Evolutionary conservation across 2,329 filamentous ascomycete species (phyloP).

Genomic region (Xylaria sp.): DNA sequence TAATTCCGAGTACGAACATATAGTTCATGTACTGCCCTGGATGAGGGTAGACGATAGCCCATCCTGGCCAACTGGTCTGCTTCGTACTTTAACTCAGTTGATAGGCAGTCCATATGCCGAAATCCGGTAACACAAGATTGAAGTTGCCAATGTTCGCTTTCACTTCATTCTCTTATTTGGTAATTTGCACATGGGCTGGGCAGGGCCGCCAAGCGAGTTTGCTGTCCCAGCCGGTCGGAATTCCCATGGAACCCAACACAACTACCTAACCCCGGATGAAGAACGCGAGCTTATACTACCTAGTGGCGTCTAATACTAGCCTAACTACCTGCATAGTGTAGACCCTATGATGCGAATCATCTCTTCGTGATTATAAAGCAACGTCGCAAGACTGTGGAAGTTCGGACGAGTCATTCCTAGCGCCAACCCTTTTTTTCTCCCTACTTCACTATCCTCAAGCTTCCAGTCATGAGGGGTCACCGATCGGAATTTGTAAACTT

Average conservation of each 20-base stretch:
- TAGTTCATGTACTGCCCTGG: background rate
- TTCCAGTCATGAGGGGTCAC: background rate
- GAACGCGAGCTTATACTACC: background rate
- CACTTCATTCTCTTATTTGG: background rate
- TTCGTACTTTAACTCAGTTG: background rate
- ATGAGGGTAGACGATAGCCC: background rate
- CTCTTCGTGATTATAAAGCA: slow-evolving; percentile 23
- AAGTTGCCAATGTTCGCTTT: background rate
- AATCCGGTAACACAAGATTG: background rate
- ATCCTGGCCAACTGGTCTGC: background rate
- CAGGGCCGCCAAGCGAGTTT: slow-evolving; percentile 14
- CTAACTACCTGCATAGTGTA: background rate
- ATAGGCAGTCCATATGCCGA: background rate
- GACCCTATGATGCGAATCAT: background rate
- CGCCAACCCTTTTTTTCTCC: background rate
- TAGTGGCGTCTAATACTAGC: background rate
- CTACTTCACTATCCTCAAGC: no score
- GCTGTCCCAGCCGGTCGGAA: background rate
- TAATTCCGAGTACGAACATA: background rate
- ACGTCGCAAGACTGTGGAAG: background rate
- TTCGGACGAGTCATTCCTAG: slow-evolving; percentile 16
- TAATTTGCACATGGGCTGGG: background rate
- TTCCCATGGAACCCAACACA: background rate
- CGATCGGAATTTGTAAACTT: background rate
- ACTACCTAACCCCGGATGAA: slow-evolving; percentile 8